phyloP scores from a whole-genome alignment of 2,329 filamentous ascomycete genomes.

The Colletotrichum karsti region DNA sequence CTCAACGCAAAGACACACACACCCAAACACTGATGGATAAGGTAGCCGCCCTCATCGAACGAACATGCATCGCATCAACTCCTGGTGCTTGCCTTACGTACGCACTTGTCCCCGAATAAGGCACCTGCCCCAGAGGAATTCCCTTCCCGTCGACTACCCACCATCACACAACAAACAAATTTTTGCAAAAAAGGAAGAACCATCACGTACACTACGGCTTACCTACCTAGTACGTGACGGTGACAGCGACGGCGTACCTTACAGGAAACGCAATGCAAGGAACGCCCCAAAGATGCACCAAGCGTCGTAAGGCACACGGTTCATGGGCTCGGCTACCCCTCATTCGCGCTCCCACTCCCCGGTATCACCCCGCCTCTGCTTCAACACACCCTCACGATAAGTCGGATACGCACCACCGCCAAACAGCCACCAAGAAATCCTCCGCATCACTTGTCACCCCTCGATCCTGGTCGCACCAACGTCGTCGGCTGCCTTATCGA shows the following conservation, averaged over 20 bases:
- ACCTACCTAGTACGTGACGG: too few species aligned
- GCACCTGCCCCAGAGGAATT: not conserved
- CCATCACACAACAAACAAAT: not conserved
- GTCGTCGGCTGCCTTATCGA: constrained; percentile 8
- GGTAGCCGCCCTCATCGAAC: constrained; percentile 16
- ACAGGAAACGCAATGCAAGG: constrained; percentile 25
- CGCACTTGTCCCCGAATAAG: constrained; percentile 20
- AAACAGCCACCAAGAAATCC: constrained; percentile 6
- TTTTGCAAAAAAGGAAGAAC: not conserved
- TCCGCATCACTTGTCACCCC: not conserved
- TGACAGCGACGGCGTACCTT: constrained; percentile 1
- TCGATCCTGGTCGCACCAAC: constrained; percentile 2
- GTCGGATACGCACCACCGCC: not conserved
- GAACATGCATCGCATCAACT: constrained; percentile 15
- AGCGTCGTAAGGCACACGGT: not conserved
- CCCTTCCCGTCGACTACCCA: not conserved
- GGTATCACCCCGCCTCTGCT: constrained; percentile 16
- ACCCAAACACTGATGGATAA: not conserved
- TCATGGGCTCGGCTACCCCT: not conserved
- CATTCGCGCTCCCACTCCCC: constrained; percentile 5
- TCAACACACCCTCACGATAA: constrained; percentile 21
- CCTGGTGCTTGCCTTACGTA: constrained; percentile 15
- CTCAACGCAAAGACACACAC: not conserved
- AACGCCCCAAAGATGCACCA: not conserved
- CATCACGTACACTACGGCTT: not conserved